A percentile compares a stretch with the other conserved stretches of the same genome.
Conservation (phyloP, 192 early-diverging fungal genomes). For the Lunasporangiospora selenospora region DNA sequence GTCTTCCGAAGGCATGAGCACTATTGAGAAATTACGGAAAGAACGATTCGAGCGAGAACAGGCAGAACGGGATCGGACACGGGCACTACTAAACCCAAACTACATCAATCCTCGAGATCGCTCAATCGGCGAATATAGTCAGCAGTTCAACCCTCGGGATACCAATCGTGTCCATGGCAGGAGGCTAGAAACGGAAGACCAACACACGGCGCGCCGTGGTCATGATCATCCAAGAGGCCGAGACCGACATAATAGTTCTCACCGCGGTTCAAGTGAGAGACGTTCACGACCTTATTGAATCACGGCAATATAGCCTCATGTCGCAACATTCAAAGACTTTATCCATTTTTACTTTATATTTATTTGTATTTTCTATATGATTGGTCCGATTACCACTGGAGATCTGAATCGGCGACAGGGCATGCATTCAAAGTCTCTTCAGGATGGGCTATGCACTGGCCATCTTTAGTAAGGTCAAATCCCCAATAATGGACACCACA, state of each 20-base stretch:
- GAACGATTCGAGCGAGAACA: slow-evolving; percentile 54
- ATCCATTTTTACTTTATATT: neutral
- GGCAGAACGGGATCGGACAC: slow-evolving; percentile 36
- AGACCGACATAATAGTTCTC: no score
- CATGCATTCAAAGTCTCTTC: slow-evolving; percentile 46
- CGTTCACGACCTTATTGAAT: no score
- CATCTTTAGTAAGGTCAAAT: slow-evolving; percentile 38
- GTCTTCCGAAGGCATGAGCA: slow-evolving; percentile 7
- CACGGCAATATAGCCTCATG: no score
- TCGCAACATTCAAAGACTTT: no score
- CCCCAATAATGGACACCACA: slow-evolving; percentile 49
- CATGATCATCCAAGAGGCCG: no score
- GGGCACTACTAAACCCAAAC: slow-evolving; percentile 21
- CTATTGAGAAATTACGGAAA: slow-evolving; percentile 51
- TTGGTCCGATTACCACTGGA: slow-evolving; percentile 29
- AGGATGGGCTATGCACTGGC: slow-evolving; percentile 44
- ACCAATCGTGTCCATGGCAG: slow-evolving; percentile 43
- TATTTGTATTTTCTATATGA: neutral
- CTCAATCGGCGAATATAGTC: slow-evolving; percentile 46
- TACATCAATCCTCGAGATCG: slow-evolving; percentile 8
- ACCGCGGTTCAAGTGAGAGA: no score
- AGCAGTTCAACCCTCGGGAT: slow-evolving; percentile 61
- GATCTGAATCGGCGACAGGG: slow-evolving; percentile 14
- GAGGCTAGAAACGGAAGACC: no score
- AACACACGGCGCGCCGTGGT: no score